A percentile compares a stretch with the other conserved stretches of the same genome.
Evolutionary conservation across 352 stramenopile genomes (phyloP).

Genomic region (Globisporangium yorkense): DNA sequence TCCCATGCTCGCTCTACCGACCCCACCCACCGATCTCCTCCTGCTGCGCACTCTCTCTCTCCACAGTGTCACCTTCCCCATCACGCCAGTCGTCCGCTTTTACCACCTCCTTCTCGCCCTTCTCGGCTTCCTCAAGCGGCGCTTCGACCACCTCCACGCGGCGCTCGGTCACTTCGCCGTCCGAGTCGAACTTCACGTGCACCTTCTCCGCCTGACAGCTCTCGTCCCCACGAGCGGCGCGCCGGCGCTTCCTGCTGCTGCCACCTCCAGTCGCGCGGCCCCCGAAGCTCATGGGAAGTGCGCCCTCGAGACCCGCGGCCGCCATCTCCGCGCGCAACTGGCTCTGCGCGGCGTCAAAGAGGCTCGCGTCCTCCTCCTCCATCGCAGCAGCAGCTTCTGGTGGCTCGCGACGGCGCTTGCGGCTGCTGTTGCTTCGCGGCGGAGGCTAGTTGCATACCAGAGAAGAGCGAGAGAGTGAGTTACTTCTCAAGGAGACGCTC

Average conservation of each 20-base stretch:
- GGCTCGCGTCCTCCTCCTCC: conserved; percentile 14
- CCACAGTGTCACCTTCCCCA: too few relatives aligned
- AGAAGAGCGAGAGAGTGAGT: background rate
- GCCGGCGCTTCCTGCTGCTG: conserved; percentile 5
- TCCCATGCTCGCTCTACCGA: too few relatives aligned
- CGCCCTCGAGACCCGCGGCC: conserved; percentile 39
- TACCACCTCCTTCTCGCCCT: background rate
- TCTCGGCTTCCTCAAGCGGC: background rate
- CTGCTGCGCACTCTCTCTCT: background rate
- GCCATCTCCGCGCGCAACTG: conserved; percentile 60
- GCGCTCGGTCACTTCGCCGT: conserved; percentile 46
- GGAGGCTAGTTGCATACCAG: background rate
- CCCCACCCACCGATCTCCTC: background rate
- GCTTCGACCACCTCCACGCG: conserved; percentile 36
- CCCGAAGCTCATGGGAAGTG: conserved; percentile 59
- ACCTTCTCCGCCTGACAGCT: conserved; percentile 32
- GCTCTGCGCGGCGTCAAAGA: conserved; percentile 49
- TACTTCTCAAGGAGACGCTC: background rate
- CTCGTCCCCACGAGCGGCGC: background rate
- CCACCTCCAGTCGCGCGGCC: background rate
- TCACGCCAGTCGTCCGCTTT: too few relatives aligned
- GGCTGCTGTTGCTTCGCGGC: conserved; percentile 11
- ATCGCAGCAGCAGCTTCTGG: too few relatives aligned
- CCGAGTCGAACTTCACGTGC: conserved; percentile 59
- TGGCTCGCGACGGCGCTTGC: conserved; percentile 16